A percentile compares a stretch with the other conserved stretches of the same genome.
Conservation (phyloP, 345 rosid species). For the Sonneratia caseolaris region DNA sequence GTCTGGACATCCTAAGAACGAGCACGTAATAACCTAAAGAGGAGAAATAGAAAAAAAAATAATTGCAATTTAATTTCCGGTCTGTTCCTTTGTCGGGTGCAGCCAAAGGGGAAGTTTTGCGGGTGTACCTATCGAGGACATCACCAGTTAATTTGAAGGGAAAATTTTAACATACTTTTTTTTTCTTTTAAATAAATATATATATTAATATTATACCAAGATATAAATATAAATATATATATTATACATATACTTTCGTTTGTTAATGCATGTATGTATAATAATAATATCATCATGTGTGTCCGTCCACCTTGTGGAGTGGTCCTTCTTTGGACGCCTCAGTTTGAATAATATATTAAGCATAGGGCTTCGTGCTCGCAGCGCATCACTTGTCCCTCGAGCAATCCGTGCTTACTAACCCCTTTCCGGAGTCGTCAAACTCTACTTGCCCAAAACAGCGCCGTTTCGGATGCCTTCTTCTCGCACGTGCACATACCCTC, state of each 20-base stretch:
- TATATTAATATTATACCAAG: neutral
- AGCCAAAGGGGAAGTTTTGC: neutral
- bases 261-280: neutral
- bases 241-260: neutral
- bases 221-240: no score
- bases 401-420: no score
- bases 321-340: constrained; percentile 5
- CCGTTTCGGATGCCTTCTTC: no score
- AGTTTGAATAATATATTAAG: constrained; percentile 1
- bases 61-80: neutral
- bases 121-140: neutral
- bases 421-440: no score
- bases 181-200: no score
- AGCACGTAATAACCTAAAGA: no score
- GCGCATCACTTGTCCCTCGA: neutral
- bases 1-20: no score
- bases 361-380: neutral
- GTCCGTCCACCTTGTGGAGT: neutral
- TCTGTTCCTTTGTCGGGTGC: neutral
- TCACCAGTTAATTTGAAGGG: neutral
- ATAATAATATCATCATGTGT: no score
- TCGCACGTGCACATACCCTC: no score
- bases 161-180: no score
- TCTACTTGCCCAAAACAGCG: no score
- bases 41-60: neutral